Evolutionary conservation across 306 rosid genomes (phyloP).

Genomic region (Casuarina equisetifolia): DNA sequence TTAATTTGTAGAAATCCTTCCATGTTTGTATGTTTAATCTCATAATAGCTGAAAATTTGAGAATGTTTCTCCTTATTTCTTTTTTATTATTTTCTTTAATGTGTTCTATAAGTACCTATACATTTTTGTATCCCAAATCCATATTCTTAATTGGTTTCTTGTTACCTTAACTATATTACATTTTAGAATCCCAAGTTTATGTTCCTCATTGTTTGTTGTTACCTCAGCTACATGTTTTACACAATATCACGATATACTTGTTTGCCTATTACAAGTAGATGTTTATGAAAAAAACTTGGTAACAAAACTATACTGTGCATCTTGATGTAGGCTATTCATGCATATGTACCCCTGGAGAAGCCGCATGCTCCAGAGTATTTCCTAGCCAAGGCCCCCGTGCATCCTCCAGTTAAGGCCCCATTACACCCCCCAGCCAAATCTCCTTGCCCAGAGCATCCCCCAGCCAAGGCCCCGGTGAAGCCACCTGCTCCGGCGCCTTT

Average conservation of each 20-base stretch:
- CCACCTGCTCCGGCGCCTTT: slow-evolving; percentile 30
- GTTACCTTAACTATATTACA: too few species aligned
- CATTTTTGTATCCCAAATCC: too few species aligned
- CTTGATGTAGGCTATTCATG: slow-evolving; percentile 39
- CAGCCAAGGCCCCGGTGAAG: slow-evolving; percentile 17
- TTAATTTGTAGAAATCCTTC: neutral
- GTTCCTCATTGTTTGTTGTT: neutral
- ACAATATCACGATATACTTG: neutral
- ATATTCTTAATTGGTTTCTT: too few species aligned
- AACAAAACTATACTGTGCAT: neutral
- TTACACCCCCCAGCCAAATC: too few species aligned
- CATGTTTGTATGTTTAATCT: slow-evolving; percentile 37
- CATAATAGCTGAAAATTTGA: slow-evolving; percentile 36
- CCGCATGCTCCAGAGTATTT: neutral
- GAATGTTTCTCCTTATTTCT: neutral
- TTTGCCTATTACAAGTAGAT: neutral
- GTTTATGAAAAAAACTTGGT: neutral
- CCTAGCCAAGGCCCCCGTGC: slow-evolving; percentile 29
- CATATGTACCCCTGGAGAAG: slow-evolving; percentile 11
- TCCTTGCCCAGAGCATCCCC: too few species aligned
- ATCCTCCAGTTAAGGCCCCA: too few species aligned
- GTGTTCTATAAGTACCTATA: neutral
- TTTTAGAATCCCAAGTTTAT: neutral
- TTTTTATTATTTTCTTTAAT: neutral
- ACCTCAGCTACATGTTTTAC: neutral